Base-by-base conservation (phyloP, 768 basidiomycete genomes). In the Leccinellum albellum region DNA sequence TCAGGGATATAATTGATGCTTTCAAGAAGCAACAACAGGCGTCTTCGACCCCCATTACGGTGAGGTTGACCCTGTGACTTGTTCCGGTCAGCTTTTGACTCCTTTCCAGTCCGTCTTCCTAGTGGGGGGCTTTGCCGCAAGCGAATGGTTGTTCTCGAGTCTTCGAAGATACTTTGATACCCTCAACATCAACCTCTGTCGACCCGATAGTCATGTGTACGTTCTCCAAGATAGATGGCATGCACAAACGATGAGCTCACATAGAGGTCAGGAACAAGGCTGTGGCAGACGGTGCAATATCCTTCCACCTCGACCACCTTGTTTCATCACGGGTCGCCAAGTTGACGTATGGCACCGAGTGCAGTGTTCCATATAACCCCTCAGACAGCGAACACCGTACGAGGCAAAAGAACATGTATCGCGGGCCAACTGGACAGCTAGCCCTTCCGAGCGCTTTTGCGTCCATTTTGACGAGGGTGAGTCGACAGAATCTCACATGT, bases 161-260 rank as follows among this genome's bases (percentile, higher is more conserved):
- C 74, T 85, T 2, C 75, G 75, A 40, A 67, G 64, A 51, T 62
- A 70, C 6, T 68, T 85, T 10, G 70, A 70, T 5, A 60, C 70
- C 4, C 62, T 73, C 0, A 74, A 76, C n/a, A 63, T 82, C 35
- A 72, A 66, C 31, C 66, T 84, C 17, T 74, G 76, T 51, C 74
- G 81, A 8, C 84, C 83, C 0, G 81, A 84, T 55, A 78, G 75
- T 33, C 79, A 82, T 57, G 74, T 83, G 84, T 83, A 63, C 46
- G 81, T 73, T n/a, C 28, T 44, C 14, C 13, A 6, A 23, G 31
- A 6, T 40, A 9, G 37, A 40, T 20, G 21, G n/a, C 6, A 33
- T 28, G 35, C 26, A n/a, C 29, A 1, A 31, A 29, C 5, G 28
- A 44, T 15, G n/a, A 3, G 10, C 64, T 71, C 33, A 73, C 29